Percentiles rank a stretch among this genome's conserved stretches.
Evolutionary conservation across 225 moss, liverwort and hornwort species (phyloP).

Genomic region (Sphagnum tenellum): DNA sequence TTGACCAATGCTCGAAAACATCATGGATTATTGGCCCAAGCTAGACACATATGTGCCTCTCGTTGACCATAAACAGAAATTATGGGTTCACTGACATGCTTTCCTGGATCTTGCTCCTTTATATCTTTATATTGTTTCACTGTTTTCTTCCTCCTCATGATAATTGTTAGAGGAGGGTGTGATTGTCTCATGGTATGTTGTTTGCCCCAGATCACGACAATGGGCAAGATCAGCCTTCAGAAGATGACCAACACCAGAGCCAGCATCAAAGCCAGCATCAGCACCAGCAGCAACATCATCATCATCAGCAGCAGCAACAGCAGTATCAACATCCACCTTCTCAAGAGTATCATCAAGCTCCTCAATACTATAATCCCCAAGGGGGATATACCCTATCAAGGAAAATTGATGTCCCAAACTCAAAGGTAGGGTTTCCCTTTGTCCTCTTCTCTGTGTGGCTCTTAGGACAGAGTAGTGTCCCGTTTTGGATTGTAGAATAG

Average conservation of each 20-base stretch:
- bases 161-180: too few relatives aligned
- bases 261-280: constrained; percentile 67
- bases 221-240: constrained; percentile 32
- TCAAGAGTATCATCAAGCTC: constrained; percentile 64
- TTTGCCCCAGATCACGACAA: constrained; percentile 26
- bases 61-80: too few relatives aligned
- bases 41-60: too few relatives aligned
- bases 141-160: too few relatives aligned
- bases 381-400: constrained; percentile 64
- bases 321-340: constrained; percentile 52
- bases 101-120: too few relatives aligned
- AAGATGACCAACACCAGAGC: constrained; percentile 32
- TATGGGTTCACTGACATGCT: too few relatives aligned
- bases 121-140: too few relatives aligned
- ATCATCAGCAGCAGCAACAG: constrained; percentile 66
- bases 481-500: too few relatives aligned
- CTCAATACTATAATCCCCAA: constrained; percentile 76
- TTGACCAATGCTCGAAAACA: too few relatives aligned
- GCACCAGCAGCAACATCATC: constrained; percentile 56
- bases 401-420: constrained; percentile 95
- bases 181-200: too few relatives aligned
- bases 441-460: not conserved
- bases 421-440: constrained; percentile 43
- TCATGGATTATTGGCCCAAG: too few relatives aligned
- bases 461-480: too few relatives aligned